A percentile compares a stretch with the other conserved stretches of the same genome.
These are phyloP conservation scores for Dactylonectria macrodidyma DNA, from an alignment of 2,329 filamentous ascomycete species.

Conservation along the genomic window DNA sequence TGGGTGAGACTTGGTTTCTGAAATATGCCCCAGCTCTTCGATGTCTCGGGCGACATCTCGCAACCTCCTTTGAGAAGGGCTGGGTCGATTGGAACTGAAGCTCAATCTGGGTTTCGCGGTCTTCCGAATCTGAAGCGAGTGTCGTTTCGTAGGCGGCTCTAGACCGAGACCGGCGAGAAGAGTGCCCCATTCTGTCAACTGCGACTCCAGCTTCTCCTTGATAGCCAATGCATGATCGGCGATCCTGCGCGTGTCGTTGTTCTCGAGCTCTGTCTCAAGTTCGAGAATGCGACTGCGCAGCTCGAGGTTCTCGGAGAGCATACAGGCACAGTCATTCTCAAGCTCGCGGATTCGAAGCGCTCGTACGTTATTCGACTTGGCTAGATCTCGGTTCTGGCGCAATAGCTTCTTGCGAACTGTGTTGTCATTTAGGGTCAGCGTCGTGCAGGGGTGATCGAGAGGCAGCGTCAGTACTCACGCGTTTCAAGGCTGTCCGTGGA, in stretches of 20 bases:
- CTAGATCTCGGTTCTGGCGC: slow-evolving; percentile 88
- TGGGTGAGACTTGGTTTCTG: slow-evolving; percentile 78
- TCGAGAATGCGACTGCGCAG: slow-evolving; percentile 79
- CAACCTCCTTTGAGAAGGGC: slow-evolving; percentile 70
- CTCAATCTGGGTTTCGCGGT: slow-evolving; percentile 59
- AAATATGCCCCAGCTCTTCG: slow-evolving; percentile 70
- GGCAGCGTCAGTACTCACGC: slow-evolving; percentile 65
- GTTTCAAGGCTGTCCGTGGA: slow-evolving; percentile 80
- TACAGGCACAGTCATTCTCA: slow-evolving; percentile 81
- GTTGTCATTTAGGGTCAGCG: slow-evolving; percentile 39
- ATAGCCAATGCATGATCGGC: slow-evolving; percentile 79
- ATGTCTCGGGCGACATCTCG: slow-evolving; percentile 70
- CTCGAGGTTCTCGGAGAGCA: slow-evolving; percentile 84
- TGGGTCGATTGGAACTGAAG: slow-evolving; percentile 56
- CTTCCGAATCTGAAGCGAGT: slow-evolving; percentile 58
- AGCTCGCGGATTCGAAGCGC: slow-evolving; percentile 83
- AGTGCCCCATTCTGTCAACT: slow-evolving; percentile 78
- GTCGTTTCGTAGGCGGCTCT: slow-evolving; percentile 69
- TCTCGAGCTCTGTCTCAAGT: slow-evolving; percentile 77
- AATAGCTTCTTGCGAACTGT: slow-evolving; percentile 84
- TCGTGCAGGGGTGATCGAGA: slow-evolving; percentile 15
- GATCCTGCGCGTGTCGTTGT: slow-evolving; percentile 71
- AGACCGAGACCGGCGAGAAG: slow-evolving; percentile 77
- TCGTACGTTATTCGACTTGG: slow-evolving; percentile 83
- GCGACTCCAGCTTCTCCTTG: slow-evolving; percentile 79